Conservation (phyloP, 768 basidiomycete species). For the Suillus subaureus region DNA sequence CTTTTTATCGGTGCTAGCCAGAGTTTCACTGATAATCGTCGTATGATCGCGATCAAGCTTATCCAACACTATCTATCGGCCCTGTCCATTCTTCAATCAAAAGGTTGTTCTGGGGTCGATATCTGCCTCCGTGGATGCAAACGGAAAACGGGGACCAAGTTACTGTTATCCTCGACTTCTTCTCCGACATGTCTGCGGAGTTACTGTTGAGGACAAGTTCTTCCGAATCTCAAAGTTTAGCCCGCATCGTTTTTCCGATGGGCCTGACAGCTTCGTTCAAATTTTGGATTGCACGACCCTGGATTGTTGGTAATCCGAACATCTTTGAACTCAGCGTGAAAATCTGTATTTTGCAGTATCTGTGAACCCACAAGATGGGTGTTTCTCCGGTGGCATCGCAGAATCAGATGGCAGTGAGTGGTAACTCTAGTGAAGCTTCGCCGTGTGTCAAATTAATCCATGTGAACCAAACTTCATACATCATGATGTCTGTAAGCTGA, state of each 20-base stretch:
- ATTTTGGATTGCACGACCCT: neutral
- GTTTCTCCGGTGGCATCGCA: neutral
- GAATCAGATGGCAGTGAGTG: conserved; percentile 3
- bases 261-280: neutral
- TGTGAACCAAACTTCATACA: neutral
- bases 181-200: neutral
- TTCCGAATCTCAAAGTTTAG: neutral
- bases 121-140: neutral
- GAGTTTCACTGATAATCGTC: neutral
- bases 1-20: neutral
- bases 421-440: neutral
- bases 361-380: neutral
- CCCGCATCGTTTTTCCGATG: neutral
- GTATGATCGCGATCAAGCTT: neutral
- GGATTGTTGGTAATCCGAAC: neutral
- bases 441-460: neutral
- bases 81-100: neutral
- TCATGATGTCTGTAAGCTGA: neutral
- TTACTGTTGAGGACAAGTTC: neutral
- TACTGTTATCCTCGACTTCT: neutral
- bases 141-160: neutral
- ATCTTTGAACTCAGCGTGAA: conserved; percentile 1
- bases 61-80: neutral
- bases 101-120: neutral
- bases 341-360: neutral